phyloP scores from a whole-genome alignment of 306 rosid species.

The Sicyos baderoa region DNA sequence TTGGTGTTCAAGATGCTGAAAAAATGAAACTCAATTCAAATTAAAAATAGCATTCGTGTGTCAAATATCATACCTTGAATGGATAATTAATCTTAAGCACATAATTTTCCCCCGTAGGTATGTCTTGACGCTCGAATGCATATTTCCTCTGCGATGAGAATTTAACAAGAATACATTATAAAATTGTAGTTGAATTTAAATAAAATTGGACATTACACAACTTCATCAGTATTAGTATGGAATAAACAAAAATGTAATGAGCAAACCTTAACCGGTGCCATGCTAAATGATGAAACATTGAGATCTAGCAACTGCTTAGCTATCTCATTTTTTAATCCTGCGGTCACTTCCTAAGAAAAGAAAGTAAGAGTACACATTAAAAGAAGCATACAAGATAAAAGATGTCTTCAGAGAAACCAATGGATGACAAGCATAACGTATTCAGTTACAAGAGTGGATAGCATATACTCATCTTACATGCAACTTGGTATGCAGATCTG shows the following conservation, averaged over 20 bases:
- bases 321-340: constrained; percentile 63
- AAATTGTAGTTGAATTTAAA: constrained; percentile 14
- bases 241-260: no score
- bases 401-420: constrained; percentile 1
- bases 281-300: constrained; percentile 61
- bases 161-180: constrained; percentile 8
- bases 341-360: constrained; percentile 47
- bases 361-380: constrained; percentile 12
- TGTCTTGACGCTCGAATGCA: constrained; percentile 78
- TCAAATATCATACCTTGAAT: constrained; percentile 54
- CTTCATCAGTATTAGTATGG: no score
- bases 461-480: constrained; percentile 33
- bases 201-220: constrained; percentile 9
- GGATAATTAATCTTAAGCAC: constrained; percentile 82
- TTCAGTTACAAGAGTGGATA: constrained; percentile 5
- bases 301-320: constrained; percentile 55
- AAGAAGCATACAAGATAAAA: constrained; percentile 5
- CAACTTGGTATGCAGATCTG: constrained; percentile 50
- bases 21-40: not conserved
- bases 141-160: constrained; percentile 60
- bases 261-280: constrained; percentile 84
- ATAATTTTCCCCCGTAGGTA: constrained; percentile 72
- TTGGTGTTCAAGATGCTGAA: not conserved
- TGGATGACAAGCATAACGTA: constrained; percentile 8
- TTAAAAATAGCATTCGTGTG: not conserved